A percentile compares a stretch with the other conserved stretches of the same genome.
These are phyloP conservation scores for Diutina catenulata DNA, from an alignment of 1,139 yeast species.

Conservation along the genomic window DNA sequence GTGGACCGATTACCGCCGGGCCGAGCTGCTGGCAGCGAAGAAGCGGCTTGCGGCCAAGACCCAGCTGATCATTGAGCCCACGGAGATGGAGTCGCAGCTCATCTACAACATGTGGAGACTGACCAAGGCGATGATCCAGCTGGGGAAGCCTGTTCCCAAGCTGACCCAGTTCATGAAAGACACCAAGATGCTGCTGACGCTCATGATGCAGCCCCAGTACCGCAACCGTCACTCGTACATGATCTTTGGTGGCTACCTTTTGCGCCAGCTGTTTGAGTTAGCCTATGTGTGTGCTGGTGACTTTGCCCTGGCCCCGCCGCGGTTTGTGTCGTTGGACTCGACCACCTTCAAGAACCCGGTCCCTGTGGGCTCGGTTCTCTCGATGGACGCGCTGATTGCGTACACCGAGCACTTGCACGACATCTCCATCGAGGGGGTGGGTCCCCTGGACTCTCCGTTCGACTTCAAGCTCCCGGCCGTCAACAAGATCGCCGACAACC, in stretches of 20 bases:
- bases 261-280: slow-evolving; percentile 84
- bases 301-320: slow-evolving; percentile 69
- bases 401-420: slow-evolving; percentile 64
- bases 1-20: slow-evolving; percentile 76
- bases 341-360: slow-evolving; percentile 90
- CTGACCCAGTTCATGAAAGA: slow-evolving; percentile 45
- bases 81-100: slow-evolving; percentile 58
- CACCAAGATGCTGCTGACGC: slow-evolving; percentile 58
- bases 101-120: slow-evolving; percentile 72
- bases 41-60: slow-evolving; percentile 68
- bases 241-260: slow-evolving; percentile 88
- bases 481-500: slow-evolving; percentile 39
- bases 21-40: slow-evolving; percentile 79
- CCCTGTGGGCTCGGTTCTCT: slow-evolving; percentile 84
- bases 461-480: slow-evolving; percentile 45
- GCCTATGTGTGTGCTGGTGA: slow-evolving; percentile 91
- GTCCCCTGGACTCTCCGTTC: slow-evolving; percentile 27
- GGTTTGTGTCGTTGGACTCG: slow-evolving; percentile 82
- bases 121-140: slow-evolving; percentile 26
- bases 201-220: slow-evolving; percentile 93
- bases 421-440: slow-evolving; percentile 18
- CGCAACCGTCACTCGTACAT: slow-evolving; percentile 88
- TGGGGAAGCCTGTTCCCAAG: slow-evolving; percentile 24
- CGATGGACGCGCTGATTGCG: slow-evolving; percentile 70
- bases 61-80: slow-evolving; percentile 55